Conservation (phyloP, 2,329 filamentous ascomycete species). For the Lasiodiplodia sp. region DNA sequence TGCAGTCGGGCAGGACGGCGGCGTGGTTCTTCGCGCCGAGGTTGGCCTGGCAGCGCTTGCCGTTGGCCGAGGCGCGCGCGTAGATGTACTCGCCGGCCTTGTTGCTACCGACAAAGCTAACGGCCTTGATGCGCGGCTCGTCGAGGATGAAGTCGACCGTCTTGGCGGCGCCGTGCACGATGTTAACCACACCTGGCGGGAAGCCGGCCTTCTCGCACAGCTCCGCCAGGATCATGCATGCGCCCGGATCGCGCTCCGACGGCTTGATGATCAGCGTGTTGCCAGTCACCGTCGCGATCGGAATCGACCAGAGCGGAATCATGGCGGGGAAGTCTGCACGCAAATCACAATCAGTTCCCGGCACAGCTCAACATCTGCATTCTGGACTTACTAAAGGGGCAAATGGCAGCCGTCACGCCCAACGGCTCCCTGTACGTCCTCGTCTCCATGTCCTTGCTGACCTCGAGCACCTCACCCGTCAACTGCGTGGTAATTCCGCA, state of each 20-base stretch:
- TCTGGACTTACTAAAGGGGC: conserved; percentile 75
- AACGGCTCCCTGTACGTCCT: conserved; percentile 81
- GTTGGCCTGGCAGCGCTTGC: conserved; percentile 89
- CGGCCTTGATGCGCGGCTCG: conserved; percentile 83
- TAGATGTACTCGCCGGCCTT: conserved; percentile 91
- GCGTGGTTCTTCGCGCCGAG: conserved; percentile 90
- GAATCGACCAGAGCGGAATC: conserved; percentile 92
- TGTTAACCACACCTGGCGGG: conserved; percentile 81
- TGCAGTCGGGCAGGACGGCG: conserved; percentile 82
- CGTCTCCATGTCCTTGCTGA: conserved; percentile 90
- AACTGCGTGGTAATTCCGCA: conserved; percentile 82
- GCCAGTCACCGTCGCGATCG: conserved; percentile 81
- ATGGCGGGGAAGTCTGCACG: conserved; percentile 82
- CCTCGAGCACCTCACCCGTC: conserved; percentile 83
- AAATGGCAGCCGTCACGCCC: conserved; percentile 83
- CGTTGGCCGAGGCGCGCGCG: conserved; percentile 77
- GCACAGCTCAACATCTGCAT: conserved; percentile 5
- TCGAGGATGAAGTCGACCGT: conserved; percentile 89
- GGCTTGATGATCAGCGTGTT: conserved; percentile 88
- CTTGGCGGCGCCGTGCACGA: conserved; percentile 80
- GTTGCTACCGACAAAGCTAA: conserved; percentile 87
- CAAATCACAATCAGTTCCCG: not conserved
- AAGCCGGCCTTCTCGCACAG: conserved; percentile 81
- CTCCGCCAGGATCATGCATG: conserved; percentile 85
- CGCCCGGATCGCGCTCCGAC: conserved; percentile 83